Evolutionary conservation across 2,329 filamentous ascomycete species (phyloP).

Genomic region (Diaporthe velutina): DNA sequence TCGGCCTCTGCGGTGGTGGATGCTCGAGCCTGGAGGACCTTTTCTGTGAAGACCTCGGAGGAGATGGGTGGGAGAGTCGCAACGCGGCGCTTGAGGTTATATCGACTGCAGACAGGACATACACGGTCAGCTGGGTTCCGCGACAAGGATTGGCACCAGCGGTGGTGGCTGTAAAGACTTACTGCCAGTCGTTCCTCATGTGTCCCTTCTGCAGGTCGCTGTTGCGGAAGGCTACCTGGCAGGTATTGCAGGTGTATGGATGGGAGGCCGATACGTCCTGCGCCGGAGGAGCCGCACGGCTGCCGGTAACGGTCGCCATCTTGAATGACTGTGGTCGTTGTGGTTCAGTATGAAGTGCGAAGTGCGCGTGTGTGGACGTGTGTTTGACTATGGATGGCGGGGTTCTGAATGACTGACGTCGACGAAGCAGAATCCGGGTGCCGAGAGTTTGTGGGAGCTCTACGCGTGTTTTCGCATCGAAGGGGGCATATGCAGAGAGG

Average conservation of each 20-base stretch:
- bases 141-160: neutral
- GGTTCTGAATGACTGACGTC: conserved; percentile 9
- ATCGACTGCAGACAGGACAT: conserved; percentile 70
- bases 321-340: conserved; percentile 37
- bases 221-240: conserved; percentile 95
- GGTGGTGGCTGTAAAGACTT: conserved; percentile 56
- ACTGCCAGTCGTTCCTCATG: conserved; percentile 99
- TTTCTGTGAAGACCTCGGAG: conserved; percentile 94
- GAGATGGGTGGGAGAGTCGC: conserved; percentile 91
- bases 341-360: neutral
- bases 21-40: conserved; percentile 92
- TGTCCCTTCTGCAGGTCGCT: conserved; percentile 93
- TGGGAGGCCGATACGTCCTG: conserved; percentile 67
- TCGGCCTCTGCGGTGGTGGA: conserved; percentile 86
- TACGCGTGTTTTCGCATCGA: neutral
- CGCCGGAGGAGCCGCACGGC: conserved; percentile 47
- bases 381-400: conserved; percentile 6
- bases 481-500: neutral
- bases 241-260: conserved; percentile 98
- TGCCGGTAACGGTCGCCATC: conserved; percentile 65
- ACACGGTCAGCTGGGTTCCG: conserved; percentile 35
- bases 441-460: neutral
- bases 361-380: neutral
- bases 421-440: neutral
- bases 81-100: conserved; percentile 95